phyloP scores from a whole-genome alignment of 495 filamentous ascomycete species.

The Echria macrotheca region DNA sequence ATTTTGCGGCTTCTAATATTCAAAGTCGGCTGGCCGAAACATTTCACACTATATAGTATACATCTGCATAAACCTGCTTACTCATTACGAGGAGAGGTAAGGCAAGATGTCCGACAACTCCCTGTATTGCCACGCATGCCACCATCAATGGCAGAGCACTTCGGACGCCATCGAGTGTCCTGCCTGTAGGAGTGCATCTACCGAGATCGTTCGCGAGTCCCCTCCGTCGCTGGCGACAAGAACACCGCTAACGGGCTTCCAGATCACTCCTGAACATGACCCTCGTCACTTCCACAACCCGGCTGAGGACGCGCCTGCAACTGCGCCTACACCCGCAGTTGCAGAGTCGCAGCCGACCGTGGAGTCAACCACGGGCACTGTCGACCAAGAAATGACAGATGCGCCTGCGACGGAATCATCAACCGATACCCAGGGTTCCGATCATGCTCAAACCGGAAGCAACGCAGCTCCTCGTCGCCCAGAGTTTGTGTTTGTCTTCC shows the following conservation, averaged over 20 bases:
- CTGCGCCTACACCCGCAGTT: not conserved
- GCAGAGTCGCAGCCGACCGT: not conserved
- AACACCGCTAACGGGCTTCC: conserved; percentile 4
- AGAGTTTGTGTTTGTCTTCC: conserved; percentile 11
- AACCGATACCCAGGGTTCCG: not conserved
- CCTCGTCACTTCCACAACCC: conserved; percentile 21
- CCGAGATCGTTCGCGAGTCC: conserved; percentile 22
- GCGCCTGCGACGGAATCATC: not conserved
- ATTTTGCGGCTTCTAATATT: not conserved
- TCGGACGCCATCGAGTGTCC: conserved; percentile 22
- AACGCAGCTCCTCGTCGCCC: not conserved
- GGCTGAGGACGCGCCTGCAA: not conserved
- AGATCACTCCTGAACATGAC: conserved; percentile 19
- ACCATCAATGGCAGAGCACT: conserved; percentile 20
- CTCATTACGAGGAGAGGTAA: conserved; percentile 3
- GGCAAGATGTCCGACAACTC: conserved; percentile 8
- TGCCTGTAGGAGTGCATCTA: conserved; percentile 16
- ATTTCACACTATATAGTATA: not conserved
- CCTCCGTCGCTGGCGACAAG: not conserved
- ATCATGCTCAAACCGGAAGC: not conserved
- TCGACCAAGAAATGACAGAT: conserved; percentile 1
- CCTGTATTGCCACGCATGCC: conserved; percentile 27
- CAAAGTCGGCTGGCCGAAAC: not conserved
- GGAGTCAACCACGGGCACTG: not conserved
- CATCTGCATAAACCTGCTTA: not conserved